These are phyloP conservation scores for Ophiognomonia clavigignenti-juglandacearum DNA, from an alignment of 2,329 filamentous ascomycete species.

Conservation along the genomic window DNA sequence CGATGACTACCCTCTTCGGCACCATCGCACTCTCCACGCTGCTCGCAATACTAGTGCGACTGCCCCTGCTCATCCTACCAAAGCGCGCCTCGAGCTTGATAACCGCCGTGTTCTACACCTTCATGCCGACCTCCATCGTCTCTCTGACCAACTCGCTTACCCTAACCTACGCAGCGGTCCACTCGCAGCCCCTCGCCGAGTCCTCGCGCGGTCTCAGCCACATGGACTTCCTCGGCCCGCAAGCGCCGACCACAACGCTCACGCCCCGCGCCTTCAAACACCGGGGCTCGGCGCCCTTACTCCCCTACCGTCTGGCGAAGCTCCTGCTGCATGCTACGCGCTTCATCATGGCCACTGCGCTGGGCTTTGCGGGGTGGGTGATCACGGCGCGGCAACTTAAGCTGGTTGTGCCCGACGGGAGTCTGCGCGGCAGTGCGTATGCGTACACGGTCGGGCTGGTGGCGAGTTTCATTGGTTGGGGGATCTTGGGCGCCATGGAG, in stretches of 20 bases:
- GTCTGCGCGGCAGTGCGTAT: constrained; percentile 74
- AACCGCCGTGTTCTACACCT: constrained; percentile 58
- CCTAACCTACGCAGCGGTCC: constrained; percentile 88
- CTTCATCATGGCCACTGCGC: constrained; percentile 81
- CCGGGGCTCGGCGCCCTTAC: constrained; percentile 45
- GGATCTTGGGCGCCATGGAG: constrained; percentile 85
- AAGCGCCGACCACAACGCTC: constrained; percentile 68
- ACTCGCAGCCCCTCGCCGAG: constrained; percentile 74
- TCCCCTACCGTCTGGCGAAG: constrained; percentile 87
- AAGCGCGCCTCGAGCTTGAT: constrained; percentile 60
- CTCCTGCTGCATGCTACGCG: constrained; percentile 85
- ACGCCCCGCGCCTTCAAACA: constrained; percentile 48
- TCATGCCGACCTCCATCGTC: constrained; percentile 80
- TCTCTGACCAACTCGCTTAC: constrained; percentile 87
- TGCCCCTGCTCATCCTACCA: constrained; percentile 81
- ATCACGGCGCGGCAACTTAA: constrained; percentile 77
- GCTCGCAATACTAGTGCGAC: constrained; percentile 71
- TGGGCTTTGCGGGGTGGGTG: constrained; percentile 97
- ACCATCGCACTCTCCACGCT: constrained; percentile 87
- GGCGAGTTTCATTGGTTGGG: constrained; percentile 92
- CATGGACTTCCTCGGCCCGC: constrained; percentile 72
- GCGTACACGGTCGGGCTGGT: constrained; percentile 92
- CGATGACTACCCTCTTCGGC: constrained; percentile 81
- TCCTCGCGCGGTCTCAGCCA: constrained; percentile 77
- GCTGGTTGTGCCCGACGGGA: constrained; percentile 49